Conservation (phyloP, 768 basidiomycete genomes). For the Boletales sp. region DNA sequence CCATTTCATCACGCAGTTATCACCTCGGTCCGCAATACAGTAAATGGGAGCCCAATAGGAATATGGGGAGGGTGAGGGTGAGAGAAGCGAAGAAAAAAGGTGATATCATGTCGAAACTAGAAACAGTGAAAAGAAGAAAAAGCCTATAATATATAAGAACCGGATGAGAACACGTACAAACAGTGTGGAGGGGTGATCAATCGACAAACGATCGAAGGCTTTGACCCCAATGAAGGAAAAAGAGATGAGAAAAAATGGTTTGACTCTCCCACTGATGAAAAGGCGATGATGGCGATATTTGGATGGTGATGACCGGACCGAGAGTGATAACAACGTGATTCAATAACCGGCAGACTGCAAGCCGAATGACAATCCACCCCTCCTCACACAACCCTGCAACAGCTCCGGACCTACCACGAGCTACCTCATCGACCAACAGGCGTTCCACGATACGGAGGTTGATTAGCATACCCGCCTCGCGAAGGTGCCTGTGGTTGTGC, state of each 20-base stretch:
- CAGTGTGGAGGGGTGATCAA: conserved; percentile 3
- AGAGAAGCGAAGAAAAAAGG: neutral
- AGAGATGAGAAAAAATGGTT: conserved; percentile 9
- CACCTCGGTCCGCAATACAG: conserved; percentile 18
- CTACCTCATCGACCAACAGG: conserved; percentile 26
- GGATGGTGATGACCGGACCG: conserved; percentile 10
- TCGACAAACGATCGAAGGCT: conserved; percentile 5
- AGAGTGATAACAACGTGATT: conserved; percentile 14
- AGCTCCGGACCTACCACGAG: neutral
- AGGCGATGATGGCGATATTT: conserved; percentile 11
- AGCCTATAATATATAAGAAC: conserved; percentile 32
- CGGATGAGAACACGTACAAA: conserved; percentile 23
- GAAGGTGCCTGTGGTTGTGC: conserved; percentile 20
- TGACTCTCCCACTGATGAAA: conserved; percentile 7
- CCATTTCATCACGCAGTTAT: conserved; percentile 10
- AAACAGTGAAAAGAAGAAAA: conserved; percentile 15
- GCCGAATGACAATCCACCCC: conserved; percentile 6
- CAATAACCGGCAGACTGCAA: conserved; percentile 9
- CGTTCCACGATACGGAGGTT: conserved; percentile 26
- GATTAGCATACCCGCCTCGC: conserved; percentile 22
- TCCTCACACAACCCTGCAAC: neutral
- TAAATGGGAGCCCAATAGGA: neutral
- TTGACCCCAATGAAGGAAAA: conserved; percentile 8
- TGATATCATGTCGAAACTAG: conserved; percentile 21
- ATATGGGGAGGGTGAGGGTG: neutral